Evolutionary conservation across 768 basidiomycete genomes (phyloP).

Genomic region (Termitomyces heimii): DNA sequence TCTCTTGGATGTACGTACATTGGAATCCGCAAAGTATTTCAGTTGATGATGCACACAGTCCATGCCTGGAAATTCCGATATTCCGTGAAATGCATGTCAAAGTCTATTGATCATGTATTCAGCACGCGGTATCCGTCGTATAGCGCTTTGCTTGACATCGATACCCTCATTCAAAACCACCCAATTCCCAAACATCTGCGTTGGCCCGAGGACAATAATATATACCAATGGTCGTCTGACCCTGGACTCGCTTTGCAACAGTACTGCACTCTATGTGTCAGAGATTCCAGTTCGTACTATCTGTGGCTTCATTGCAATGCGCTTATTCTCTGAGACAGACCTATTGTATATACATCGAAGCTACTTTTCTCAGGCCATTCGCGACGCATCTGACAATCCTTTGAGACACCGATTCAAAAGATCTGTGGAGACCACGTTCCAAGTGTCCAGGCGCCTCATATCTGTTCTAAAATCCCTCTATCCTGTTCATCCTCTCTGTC

Average conservation of each 20-base stretch:
- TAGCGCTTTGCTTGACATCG: slow-evolving; percentile 38
- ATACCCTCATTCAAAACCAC: slow-evolving; percentile 46
- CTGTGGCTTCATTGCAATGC: not conserved
- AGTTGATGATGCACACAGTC: slow-evolving; percentile 19
- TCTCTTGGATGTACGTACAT: slow-evolving; percentile 37
- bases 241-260: slow-evolving; percentile 37
- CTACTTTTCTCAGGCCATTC: slow-evolving; percentile 43
- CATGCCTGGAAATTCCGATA: slow-evolving; percentile 43
- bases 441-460: slow-evolving; percentile 38
- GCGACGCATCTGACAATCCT: slow-evolving; percentile 34
- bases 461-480: slow-evolving; percentile 32
- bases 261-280: slow-evolving; percentile 31
- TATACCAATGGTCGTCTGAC: slow-evolving; percentile 33
- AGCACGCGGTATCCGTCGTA: slow-evolving; percentile 33
- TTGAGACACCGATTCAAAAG: slow-evolving; percentile 37
- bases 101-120: slow-evolving; percentile 37
- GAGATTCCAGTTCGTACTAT: slow-evolving; percentile 39
- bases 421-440: slow-evolving; percentile 39
- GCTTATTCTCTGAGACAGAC: slow-evolving; percentile 19
- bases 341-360: slow-evolving; percentile 42
- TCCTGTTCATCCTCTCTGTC: slow-evolving; percentile 25
- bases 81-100: slow-evolving; percentile 36
- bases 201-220: slow-evolving; percentile 27
- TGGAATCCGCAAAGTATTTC: not conserved
- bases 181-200: slow-evolving; percentile 38